Evolutionary conservation across 225 moss, liverwort and hornwort genomes (phyloP).

Genomic region (Anthoceros angustus): DNA sequence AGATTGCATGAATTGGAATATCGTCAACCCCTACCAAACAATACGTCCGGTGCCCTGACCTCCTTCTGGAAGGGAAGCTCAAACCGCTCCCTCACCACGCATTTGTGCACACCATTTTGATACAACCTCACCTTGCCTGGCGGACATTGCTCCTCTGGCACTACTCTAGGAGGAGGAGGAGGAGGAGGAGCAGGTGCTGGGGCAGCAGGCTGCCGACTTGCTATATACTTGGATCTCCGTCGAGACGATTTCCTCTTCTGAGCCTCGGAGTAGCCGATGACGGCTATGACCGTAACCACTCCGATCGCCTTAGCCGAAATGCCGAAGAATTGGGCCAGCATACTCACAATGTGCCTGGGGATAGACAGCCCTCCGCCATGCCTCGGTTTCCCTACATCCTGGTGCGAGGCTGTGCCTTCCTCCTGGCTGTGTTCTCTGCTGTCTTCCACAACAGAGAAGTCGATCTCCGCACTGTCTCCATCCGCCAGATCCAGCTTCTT

Average conservation of each 20-base stretch:
- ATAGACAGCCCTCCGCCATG: background rate
- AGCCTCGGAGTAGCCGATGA: background rate
- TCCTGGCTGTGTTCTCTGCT: background rate
- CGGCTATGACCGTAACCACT: background rate
- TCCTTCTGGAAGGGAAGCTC: slow-evolving; percentile 75
- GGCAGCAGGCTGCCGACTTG: background rate
- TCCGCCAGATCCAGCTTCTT: slow-evolving; percentile 33
- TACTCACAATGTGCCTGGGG: background rate
- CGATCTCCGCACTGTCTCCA: slow-evolving; percentile 15
- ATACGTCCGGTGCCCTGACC: slow-evolving; percentile 67
- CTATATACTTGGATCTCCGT: background rate
- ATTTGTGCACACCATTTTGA: slow-evolving; percentile 50
- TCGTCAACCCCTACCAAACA: slow-evolving; percentile 72
- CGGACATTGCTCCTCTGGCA: slow-evolving; percentile 36
- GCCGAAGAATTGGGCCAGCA: background rate
- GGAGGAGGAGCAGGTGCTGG: slow-evolving; percentile 13
- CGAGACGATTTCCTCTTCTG: background rate
- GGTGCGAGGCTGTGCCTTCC: background rate
- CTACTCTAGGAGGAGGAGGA: slow-evolving; percentile 17
- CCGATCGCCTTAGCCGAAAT: background rate
- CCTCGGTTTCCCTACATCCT: background rate
- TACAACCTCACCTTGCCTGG: slow-evolving; percentile 63
- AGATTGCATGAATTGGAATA: background rate
- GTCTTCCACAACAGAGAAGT: slow-evolving; percentile 6
- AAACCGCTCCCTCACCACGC: slow-evolving; percentile 86